phyloP scores from a whole-genome alignment of 306 rosid species.

The Medicago arabica region DNA sequence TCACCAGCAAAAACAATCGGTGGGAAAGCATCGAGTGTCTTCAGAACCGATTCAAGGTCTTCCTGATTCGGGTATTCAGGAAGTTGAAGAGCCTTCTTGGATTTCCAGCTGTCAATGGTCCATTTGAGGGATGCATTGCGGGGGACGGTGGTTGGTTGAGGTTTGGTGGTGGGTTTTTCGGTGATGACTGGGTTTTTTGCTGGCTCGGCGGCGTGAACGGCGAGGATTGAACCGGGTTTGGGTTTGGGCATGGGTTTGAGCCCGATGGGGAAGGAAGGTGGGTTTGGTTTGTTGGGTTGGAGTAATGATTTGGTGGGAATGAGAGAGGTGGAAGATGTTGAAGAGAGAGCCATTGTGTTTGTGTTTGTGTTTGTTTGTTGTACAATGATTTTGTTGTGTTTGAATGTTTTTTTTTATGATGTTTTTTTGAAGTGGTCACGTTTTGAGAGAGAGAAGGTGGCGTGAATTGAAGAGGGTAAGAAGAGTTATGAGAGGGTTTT shows the following conservation, averaged over 20 bases:
- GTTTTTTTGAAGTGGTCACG: slow-evolving; percentile 3
- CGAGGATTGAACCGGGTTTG: slow-evolving; percentile 46
- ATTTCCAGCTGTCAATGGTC: slow-evolving; percentile 77
- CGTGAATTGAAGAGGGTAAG: slow-evolving; percentile 36
- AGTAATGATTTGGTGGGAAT: slow-evolving; percentile 59
- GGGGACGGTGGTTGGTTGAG: slow-evolving; percentile 47
- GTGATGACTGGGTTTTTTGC: slow-evolving; percentile 60
- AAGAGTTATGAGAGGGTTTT: slow-evolving; percentile 36
- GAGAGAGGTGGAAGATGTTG: slow-evolving; percentile 48
- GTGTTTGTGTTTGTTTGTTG: neutral
- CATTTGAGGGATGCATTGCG: slow-evolving; percentile 60
- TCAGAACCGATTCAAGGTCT: slow-evolving; percentile 73
- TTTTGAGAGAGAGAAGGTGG: slow-evolving; percentile 12
- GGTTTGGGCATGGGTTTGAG: slow-evolving; percentile 32
- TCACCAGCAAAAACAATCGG: slow-evolving; percentile 98
- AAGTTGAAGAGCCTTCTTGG: slow-evolving; percentile 81
- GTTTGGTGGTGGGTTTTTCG: slow-evolving; percentile 9
- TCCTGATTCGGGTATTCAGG: slow-evolving; percentile 86
- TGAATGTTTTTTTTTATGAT: neutral
- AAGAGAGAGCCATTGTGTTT: slow-evolving; percentile 56
- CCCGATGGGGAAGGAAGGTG: slow-evolving; percentile 44
- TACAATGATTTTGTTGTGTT: neutral
- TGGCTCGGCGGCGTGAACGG: slow-evolving; percentile 90
- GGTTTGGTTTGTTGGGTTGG: slow-evolving; percentile 47
- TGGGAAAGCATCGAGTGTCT: slow-evolving; percentile 83